Evolutionary conservation across 1,139 yeast genomes (phyloP).

Genomic region (Nakaseomyces bracarensis): DNA sequence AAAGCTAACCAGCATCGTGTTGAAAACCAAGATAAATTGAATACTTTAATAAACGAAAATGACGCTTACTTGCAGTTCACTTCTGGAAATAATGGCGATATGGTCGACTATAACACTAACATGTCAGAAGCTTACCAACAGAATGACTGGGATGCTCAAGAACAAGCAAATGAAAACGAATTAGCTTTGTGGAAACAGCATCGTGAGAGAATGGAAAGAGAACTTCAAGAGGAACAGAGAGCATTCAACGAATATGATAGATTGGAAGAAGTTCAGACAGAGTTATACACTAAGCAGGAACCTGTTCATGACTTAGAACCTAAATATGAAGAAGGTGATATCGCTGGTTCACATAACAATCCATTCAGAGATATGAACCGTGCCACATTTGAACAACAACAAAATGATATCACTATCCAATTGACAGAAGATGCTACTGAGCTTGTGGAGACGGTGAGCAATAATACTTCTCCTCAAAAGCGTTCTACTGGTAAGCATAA

Average conservation of each 20-base stretch:
- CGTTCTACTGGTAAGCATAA: constrained; percentile 16
- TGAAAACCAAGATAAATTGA: constrained; percentile 15
- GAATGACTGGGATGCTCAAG: constrained; percentile 1
- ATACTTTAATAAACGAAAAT: constrained; percentile 22
- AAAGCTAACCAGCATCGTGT: constrained; percentile 1
- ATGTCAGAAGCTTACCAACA: neutral
- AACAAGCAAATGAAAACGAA: constrained; percentile 11
- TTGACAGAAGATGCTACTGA: constrained; percentile 3
- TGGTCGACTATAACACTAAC: neutral
- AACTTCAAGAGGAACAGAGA: constrained; percentile 12
- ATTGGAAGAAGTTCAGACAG: constrained; percentile 8
- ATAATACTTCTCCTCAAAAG: constrained; percentile 6
- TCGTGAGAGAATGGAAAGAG: constrained; percentile 20
- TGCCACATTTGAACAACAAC: constrained; percentile 17
- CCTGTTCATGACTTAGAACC: constrained; percentile 2
- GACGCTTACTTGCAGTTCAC: constrained; percentile 24
- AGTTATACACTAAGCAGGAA: constrained; percentile 8
- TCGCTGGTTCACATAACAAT: constrained; percentile 17
- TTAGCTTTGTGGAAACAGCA: constrained; percentile 9
- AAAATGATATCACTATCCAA: constrained; percentile 11
- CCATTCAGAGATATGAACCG: constrained; percentile 27
- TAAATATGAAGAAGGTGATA: constrained; percentile 1
- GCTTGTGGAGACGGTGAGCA: neutral
- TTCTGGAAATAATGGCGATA: constrained; percentile 8
- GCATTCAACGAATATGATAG: constrained; percentile 1